Conservation (phyloP, 2,329 filamentous ascomycete genomes). For the Chaetothyriales sp. region DNA sequence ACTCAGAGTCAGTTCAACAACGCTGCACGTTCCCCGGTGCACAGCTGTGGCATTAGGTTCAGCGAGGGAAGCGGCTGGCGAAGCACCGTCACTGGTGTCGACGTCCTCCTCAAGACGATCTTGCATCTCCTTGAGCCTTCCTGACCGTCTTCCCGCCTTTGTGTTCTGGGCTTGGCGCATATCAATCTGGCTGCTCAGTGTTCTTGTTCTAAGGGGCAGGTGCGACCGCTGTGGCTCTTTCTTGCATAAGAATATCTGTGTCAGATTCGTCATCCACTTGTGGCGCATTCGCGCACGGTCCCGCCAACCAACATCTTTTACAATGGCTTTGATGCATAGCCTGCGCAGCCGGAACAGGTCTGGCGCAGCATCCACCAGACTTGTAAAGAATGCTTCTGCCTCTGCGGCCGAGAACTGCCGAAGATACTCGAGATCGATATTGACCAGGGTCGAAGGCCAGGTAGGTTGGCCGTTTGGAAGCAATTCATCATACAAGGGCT, state of each 20-base stretch:
- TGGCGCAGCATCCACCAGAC: constrained; percentile 56
- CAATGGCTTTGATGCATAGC: constrained; percentile 59
- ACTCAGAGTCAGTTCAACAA: constrained; percentile 45
- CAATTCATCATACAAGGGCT: constrained; percentile 56
- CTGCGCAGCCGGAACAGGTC: constrained; percentile 51
- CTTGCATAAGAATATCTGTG: constrained; percentile 30
- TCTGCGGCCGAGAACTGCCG: constrained; percentile 56
- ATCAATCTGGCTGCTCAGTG: not conserved
- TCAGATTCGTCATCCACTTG: constrained; percentile 58
- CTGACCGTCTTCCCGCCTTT: not conserved
- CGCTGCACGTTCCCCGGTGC: constrained; percentile 41
- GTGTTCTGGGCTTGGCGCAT: not conserved
- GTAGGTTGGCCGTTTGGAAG: constrained; percentile 36
- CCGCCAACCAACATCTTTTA: constrained; percentile 64
- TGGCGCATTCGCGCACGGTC: constrained; percentile 65
- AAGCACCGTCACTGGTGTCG: not conserved
- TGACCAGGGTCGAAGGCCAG: constrained; percentile 60
- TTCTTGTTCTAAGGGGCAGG: not conserved
- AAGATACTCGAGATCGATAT: constrained; percentile 61
- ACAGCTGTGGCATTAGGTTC: not conserved
- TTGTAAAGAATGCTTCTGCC: constrained; percentile 64
- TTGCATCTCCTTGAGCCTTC: not conserved
- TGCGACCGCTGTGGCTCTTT: not conserved
- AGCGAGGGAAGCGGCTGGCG: not conserved
- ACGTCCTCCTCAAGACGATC: not conserved